phyloP scores from a whole-genome alignment of 208 protist species.

The Phytomonas serpens region DNA sequence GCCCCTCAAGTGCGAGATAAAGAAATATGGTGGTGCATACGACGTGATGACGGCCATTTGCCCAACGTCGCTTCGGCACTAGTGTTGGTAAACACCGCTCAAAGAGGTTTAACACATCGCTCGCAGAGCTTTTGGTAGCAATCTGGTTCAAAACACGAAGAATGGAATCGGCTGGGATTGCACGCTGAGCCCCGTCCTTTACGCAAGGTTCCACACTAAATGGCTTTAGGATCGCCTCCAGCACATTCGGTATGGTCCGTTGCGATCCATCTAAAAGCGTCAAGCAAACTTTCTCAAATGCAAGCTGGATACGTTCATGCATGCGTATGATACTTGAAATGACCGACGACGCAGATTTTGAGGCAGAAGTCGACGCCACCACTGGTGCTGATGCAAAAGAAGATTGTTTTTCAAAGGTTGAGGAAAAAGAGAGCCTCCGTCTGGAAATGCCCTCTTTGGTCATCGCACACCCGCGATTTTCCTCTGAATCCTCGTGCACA shows the following conservation, averaged over 20 bases:
- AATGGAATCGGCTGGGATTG: conserved; percentile 57
- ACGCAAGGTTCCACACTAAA: conserved; percentile 55
- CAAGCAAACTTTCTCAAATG: conserved; percentile 67
- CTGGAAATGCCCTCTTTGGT: no score
- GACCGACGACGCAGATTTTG: background rate
- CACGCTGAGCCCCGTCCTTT: conserved; percentile 34
- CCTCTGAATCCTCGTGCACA: no score
- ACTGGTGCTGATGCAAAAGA: no score
- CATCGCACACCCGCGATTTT: no score
- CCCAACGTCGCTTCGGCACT: conserved; percentile 58
- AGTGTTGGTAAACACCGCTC: conserved; percentile 47
- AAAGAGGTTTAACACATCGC: conserved; percentile 48
- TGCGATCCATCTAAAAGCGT: conserved; percentile 50
- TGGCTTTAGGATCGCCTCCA: conserved; percentile 64
- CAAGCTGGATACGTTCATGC: conserved; percentile 53
- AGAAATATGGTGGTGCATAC: conserved; percentile 60
- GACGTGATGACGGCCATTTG: conserved; percentile 50
- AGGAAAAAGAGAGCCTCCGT: no score
- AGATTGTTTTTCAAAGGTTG: no score
- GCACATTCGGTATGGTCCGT: conserved; percentile 54
- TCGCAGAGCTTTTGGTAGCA: conserved; percentile 31
- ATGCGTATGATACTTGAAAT: conserved; percentile 42
- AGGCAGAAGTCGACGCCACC: no score
- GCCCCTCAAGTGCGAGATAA: conserved; percentile 62
- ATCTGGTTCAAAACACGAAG: conserved; percentile 63